Conservation (phyloP, 306 rosid species). For the Cicer judaicum region DNA sequence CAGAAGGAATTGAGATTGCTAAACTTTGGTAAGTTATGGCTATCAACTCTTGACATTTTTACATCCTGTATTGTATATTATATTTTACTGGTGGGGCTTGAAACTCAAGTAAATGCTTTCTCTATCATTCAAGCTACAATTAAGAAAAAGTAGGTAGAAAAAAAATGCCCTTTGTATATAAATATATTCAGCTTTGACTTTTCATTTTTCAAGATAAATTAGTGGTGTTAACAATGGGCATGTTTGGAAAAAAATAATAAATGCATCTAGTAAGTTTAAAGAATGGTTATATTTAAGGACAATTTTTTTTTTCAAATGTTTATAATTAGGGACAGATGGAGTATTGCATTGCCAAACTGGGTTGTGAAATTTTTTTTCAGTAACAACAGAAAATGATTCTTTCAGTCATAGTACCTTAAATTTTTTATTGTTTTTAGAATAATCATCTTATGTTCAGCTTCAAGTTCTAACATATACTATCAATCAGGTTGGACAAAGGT, state of each 20-base stretch:
- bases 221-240: no score
- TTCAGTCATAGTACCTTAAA: constrained; percentile 9
- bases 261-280: no score
- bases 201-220: no score
- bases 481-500: constrained; percentile 95
- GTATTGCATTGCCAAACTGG: constrained; percentile 7
- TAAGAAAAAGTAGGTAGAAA: no score
- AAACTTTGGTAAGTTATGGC: constrained; percentile 81
- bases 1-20: constrained; percentile 97
- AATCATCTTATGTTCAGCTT: constrained; percentile 27
- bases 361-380: constrained; percentile 31
- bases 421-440: background rate
- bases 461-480: constrained; percentile 47
- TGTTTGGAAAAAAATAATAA: no score
- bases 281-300: no score
- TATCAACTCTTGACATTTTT: constrained; percentile 31
- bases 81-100: constrained; percentile 10
- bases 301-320: no score
- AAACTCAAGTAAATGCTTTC: constrained; percentile 20
- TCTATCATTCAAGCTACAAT: constrained; percentile 20
- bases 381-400: constrained; percentile 7
- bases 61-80: constrained; percentile 28
- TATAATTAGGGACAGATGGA: no score
- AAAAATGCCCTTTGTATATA: no score
- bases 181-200: no score